These are phyloP conservation scores for Elaeis oleifera DNA, from an alignment of 202 grass and related monocot species.

Conservation along the genomic window DNA sequence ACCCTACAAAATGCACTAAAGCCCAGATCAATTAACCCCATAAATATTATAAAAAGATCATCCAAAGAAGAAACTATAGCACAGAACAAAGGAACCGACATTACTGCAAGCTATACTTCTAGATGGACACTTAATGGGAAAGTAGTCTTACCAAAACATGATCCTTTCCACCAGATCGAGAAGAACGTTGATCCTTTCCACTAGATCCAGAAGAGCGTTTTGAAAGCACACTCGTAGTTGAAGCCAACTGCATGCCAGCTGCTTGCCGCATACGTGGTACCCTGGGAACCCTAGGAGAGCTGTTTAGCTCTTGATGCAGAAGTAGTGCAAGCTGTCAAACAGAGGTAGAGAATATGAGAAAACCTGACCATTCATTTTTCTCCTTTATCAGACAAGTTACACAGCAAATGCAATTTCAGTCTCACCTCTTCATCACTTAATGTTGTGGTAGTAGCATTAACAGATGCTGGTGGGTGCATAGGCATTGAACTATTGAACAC, in stretches of 20 bases:
- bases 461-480: constrained; percentile 30
- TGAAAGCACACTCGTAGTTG: constrained; percentile 50
- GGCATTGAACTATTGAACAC: constrained; percentile 37
- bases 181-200: constrained; percentile 60
- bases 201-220: constrained; percentile 66
- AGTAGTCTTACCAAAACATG: constrained; percentile 32
- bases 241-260: constrained; percentile 42
- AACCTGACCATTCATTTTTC: constrained; percentile 7
- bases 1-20: constrained; percentile 33
- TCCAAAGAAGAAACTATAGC: background rate
- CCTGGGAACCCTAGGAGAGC: constrained; percentile 95
- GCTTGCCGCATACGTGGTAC: constrained; percentile 79
- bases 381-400: no score
- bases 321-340: constrained; percentile 80
- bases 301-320: constrained; percentile 98
- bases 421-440: constrained; percentile 94
- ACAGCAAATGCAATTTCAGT: background rate
- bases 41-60: background rate
- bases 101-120: background rate
- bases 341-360: constrained; percentile 19
- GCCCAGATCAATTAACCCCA: constrained; percentile 10
- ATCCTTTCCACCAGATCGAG: constrained; percentile 54
- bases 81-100: no score
- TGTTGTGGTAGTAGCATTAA: constrained; percentile 33
- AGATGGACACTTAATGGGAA: constrained; percentile 19